Evolutionary conservation across 192 early-diverging fungal genomes (phyloP), one percentile per base, ranked within the genome.

Genomic region (Rhizophagus clarus): DNA sequence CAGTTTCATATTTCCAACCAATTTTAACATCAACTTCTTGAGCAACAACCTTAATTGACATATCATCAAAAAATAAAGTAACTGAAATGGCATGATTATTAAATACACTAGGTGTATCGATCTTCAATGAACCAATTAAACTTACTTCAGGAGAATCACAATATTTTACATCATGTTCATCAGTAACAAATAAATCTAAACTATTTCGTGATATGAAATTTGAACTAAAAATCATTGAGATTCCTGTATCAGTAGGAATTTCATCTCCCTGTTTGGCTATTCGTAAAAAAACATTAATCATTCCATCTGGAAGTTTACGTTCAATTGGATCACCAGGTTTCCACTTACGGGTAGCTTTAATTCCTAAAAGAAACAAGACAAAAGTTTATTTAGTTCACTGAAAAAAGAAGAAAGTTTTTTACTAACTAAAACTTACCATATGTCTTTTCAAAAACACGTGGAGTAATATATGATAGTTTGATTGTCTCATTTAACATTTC

Each of bases 391-490:
- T 42, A 4, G 3, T 34, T 34, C 34, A 34, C 7, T 7, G 7
- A 10, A 6, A 20, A 42, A 42, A 42, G 9, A 42, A 3, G 9
- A 42, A 1, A 37, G 2, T 37, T 47, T 51, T 51, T 51, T 14
- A 17, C 12, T 51, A 14, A 15, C 9, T 45, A 20, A 22, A 45
- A 45, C 11, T 40, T 70, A 70, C 68, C 68, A 70, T 70, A 70
- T 37, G 68, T 70, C 37, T 28, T 32, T 42, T 42, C 40, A 14
- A 70, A 70, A 10, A 70, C 34, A 37, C 68, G 29, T 32, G 17
- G 0, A 2, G 32, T 34, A 7, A 88, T 83, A 2, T 80, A 74
- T 28, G 37, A 40, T 34, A 34, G 34, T 34, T 34, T 42, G 40
- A 7, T 72, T 66, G 86, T 84, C 12, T 81, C 9, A 9, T 42